phyloP scores from a whole-genome alignment of 2,329 filamentous ascomycete genomes.

The Furcasterigmium furcatum region DNA sequence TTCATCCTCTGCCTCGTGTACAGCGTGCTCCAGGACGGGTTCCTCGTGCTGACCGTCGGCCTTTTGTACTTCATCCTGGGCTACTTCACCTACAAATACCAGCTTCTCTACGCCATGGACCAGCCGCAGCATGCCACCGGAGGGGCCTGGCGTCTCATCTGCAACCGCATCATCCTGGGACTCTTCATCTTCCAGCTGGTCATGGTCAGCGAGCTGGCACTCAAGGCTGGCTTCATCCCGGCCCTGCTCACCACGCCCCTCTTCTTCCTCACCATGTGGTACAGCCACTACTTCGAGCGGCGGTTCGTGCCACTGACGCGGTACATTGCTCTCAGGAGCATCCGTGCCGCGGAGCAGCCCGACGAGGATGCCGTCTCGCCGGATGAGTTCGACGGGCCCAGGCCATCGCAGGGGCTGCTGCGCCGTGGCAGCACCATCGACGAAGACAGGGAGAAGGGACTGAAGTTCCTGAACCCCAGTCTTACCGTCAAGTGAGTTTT shows the following conservation, averaged over 20 bases:
- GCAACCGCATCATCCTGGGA: slow-evolving; percentile 83
- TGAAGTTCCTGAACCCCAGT: slow-evolving; percentile 75
- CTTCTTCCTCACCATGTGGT: slow-evolving; percentile 80
- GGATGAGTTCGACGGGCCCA: slow-evolving; percentile 30
- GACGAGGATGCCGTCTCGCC: slow-evolving; percentile 29
- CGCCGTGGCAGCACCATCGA: slow-evolving; percentile 65
- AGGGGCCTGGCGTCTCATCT: slow-evolving; percentile 94
- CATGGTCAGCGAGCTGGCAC: slow-evolving; percentile 81
- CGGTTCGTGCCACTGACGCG: slow-evolving; percentile 86
- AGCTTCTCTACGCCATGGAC: slow-evolving; percentile 97
- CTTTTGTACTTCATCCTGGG: slow-evolving; percentile 80
- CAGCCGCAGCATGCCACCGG: slow-evolving; percentile 93
- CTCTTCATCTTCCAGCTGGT: slow-evolving; percentile 86
- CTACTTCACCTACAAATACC: slow-evolving; percentile 93
- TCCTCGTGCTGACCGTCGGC: slow-evolving; percentile 77
- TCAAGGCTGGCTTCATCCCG: slow-evolving; percentile 69
- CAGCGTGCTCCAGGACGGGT: slow-evolving; percentile 78
- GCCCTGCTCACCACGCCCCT: slow-evolving; percentile 74
- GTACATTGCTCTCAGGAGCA: slow-evolving; percentile 88
- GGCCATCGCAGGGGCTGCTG: slow-evolving; percentile 35
- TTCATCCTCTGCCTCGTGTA: slow-evolving; percentile 97
- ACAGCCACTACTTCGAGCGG: slow-evolving; percentile 74
- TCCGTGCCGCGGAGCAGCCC: slow-evolving; percentile 48
- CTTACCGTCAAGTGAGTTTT: slow-evolving; percentile 60
- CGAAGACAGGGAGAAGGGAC: slow-evolving; percentile 66